Evolutionary conservation across 2,329 filamentous ascomycete species (phyloP), one percentile per base, ranked within the genome.

Genomic region (Huntiella savannae): DNA sequence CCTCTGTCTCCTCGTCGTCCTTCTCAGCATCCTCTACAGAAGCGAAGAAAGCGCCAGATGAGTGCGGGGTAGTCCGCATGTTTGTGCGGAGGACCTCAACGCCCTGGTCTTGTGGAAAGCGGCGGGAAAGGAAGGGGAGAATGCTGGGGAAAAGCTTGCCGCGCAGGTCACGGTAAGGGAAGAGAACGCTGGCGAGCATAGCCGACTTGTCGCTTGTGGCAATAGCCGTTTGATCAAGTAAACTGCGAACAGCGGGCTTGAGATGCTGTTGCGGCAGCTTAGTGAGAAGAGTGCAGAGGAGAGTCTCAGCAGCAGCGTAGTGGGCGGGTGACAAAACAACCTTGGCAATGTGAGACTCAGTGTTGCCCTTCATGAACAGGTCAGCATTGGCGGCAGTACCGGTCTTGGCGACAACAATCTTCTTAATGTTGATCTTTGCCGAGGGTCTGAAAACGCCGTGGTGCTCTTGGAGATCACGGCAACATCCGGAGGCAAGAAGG

Each of bases 171-270:
- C 75, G 63, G 59, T 77, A 74, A 1, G 85, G 83, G 59, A 91
- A 85, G 49, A 95, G 65, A 10, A 92, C 77, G 58, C 84, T 88
- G 4, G 85, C 76, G 8, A 91, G 57, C 71, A 95, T 82, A 37
- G 82, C 79, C 32, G 77, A 67, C 56, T 76, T 77, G 58, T 79
- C 70, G 49, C 70, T 68, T 4, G 69, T 72, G 16, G 94, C 63
- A 47, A 94, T 79, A 15, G 84, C 81, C 2, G 82, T 83, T 52
- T 82, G 80, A 56, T 95, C 85, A 51, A 94, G 68, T 42, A 84
- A 74, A 8, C 77, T 73, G 45, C 88, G 78, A 15, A 84, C 58
- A 2, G 80, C 73, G 6, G 79, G 73, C n/a, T 80, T 72, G 34
- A 93, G 62, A 56, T 75, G 68, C 43, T 75, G 67, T 47, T 80